Conservation (phyloP, 2,329 filamentous ascomycete genomes). For the Fusarium austroafricanum region DNA sequence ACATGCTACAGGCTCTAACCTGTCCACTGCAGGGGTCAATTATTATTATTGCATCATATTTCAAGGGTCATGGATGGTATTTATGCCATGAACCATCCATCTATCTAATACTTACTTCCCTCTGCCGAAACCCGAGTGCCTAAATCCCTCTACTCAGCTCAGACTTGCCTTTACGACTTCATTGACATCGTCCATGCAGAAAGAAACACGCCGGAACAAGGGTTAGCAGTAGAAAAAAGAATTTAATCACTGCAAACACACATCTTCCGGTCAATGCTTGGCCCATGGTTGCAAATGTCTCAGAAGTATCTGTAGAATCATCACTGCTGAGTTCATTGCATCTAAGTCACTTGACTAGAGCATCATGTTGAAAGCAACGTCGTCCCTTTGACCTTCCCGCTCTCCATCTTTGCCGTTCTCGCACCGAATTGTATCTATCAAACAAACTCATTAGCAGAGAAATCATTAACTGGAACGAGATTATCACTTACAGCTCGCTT, state of each 20-base stretch:
- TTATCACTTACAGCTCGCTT: constrained; percentile 80
- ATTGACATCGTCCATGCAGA: constrained; percentile 52
- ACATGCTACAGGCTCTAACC: constrained; percentile 30
- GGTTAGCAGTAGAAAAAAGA: constrained; percentile 55
- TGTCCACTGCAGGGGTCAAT: constrained; percentile 3
- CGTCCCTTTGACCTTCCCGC: constrained; percentile 75
- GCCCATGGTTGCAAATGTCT: constrained; percentile 56
- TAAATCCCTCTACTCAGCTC: constrained; percentile 55
- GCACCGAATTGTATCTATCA: constrained; percentile 82
- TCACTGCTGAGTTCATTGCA: constrained; percentile 63
- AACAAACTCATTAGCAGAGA: constrained; percentile 22
- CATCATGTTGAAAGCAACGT: constrained; percentile 62
- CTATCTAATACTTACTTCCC: neutral
- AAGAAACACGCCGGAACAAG: constrained; percentile 43
- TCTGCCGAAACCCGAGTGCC: neutral
- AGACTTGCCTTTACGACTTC: constrained; percentile 75
- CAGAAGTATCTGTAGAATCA: constrained; percentile 82
- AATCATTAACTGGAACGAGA: neutral
- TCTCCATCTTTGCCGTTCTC: constrained; percentile 85
- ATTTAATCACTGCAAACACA: constrained; percentile 59
- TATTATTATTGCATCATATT: constrained; percentile 10
- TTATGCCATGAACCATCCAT: constrained; percentile 29
- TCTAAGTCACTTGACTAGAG: constrained; percentile 32
- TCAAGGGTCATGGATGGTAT: constrained; percentile 6
- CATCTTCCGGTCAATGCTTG: constrained; percentile 47